A percentile compares a stretch with the other conserved stretches of the same genome.
Conservation (phyloP, 352 stramenopile genomes). For the Pythium sukuiense region DNA sequence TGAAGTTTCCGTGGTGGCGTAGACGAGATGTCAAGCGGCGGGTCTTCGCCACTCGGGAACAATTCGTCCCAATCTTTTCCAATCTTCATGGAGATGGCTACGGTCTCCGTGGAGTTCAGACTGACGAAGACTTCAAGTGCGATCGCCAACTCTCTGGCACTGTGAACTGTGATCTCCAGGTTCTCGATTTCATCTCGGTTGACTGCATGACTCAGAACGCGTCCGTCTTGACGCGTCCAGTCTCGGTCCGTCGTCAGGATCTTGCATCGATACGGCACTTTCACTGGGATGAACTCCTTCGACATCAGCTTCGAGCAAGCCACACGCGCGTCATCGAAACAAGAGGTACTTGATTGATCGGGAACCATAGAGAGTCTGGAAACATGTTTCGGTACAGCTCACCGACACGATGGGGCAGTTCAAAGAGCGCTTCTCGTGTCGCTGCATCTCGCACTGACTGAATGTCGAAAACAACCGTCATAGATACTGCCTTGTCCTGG, state of each 20-base stretch:
- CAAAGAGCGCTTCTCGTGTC: not conserved
- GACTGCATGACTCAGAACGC: not conserved
- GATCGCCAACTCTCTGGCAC: not conserved
- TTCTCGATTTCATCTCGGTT: not conserved
- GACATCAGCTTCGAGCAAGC: no score
- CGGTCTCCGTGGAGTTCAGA: not conserved
- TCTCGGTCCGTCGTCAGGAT: not conserved
- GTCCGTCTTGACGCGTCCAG: not conserved
- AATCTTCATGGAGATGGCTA: not conserved
- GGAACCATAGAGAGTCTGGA: no score
- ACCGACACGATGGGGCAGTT: not conserved
- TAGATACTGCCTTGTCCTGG: not conserved
- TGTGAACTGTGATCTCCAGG: not conserved
- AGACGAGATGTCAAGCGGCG: not conserved
- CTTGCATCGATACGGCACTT: not conserved
- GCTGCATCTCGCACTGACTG: not conserved
- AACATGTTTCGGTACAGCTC: no score
- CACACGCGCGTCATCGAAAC: no score
- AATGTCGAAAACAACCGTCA: conserved; percentile 1
- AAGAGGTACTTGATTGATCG: no score
- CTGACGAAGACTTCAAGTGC: not conserved
- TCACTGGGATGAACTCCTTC: not conserved
- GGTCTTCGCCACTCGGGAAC: not conserved
- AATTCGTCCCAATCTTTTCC: not conserved
- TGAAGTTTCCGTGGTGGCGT: not conserved